A percentile compares a stretch with the other conserved stretches of the same genome.
These are phyloP conservation scores for Trichomonas tenax DNA, from an alignment of 208 protist species.

Conservation along the genomic window DNA sequence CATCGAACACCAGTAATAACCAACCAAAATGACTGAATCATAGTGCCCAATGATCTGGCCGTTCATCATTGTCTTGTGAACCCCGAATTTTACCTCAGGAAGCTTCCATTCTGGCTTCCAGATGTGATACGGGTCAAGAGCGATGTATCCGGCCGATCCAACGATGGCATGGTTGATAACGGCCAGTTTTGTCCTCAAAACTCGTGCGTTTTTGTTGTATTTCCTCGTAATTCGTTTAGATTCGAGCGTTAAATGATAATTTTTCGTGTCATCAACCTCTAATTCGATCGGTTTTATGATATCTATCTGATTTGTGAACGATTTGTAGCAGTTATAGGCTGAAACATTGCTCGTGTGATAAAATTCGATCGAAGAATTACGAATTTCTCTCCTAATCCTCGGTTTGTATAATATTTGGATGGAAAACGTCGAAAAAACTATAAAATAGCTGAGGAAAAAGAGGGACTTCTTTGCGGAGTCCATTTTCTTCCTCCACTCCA, in stretches of 20 bases:
- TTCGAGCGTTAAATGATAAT: neutral
- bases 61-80: neutral
- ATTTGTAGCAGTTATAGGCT: too few relatives aligned
- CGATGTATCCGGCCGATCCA: neutral
- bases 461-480: too few relatives aligned
- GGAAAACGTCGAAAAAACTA: too few relatives aligned
- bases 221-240: neutral
- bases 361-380: too few relatives aligned
- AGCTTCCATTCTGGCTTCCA: neutral
- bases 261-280: neutral
- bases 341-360: too few relatives aligned
- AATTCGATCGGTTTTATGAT: too few relatives aligned
- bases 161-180: neutral
- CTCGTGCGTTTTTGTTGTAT: neutral
- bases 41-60: neutral
- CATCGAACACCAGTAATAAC: neutral
- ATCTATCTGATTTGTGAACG: too few relatives aligned
- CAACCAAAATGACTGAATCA: neutral
- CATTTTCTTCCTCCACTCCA: too few relatives aligned
- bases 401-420: too few relatives aligned
- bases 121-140: neutral
- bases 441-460: too few relatives aligned
- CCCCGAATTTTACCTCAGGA: too few relatives aligned
- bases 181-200: neutral
- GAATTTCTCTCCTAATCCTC: too few relatives aligned